phyloP scores from a whole-genome alignment of 805 yeast species.

The Teunomyces cretensis region DNA sequence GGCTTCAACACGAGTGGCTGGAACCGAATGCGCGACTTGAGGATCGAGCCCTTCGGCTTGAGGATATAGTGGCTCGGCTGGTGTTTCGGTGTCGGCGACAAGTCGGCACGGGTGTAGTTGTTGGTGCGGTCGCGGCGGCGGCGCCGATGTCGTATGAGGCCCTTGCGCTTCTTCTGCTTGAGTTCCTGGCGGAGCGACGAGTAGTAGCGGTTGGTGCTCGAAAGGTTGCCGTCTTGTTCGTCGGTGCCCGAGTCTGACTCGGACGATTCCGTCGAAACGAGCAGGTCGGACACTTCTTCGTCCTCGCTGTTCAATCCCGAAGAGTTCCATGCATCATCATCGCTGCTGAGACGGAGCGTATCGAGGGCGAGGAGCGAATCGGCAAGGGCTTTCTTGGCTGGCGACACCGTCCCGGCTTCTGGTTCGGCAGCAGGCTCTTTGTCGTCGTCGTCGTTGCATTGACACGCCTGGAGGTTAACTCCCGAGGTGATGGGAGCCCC shows the following conservation, averaged over 20 bases:
- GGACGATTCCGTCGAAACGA: constrained; percentile 4
- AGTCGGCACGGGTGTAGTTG: constrained; percentile 3
- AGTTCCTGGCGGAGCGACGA: constrained; percentile 13
- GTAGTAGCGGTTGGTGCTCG: constrained; percentile 22
- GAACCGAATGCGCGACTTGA: constrained; percentile 19
- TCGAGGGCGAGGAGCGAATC: constrained; percentile 12
- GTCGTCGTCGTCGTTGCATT: constrained; percentile 3
- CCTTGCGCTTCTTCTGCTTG: constrained; percentile 14
- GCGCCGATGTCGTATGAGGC: background rate
- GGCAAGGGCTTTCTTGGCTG: constrained; percentile 9
- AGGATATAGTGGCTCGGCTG: constrained; percentile 42
- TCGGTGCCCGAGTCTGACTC: constrained; percentile 6
- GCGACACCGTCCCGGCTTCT: constrained; percentile 4
- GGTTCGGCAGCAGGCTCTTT: background rate
- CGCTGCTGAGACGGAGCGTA: constrained; percentile 11
- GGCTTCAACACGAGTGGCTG: background rate
- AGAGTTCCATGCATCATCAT: constrained; percentile 23
- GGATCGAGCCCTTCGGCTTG: constrained; percentile 42
- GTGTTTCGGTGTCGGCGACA: constrained; percentile 40
- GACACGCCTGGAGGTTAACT: background rate
- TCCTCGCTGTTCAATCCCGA: constrained; percentile 24
- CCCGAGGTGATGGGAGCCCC: constrained; percentile 34
- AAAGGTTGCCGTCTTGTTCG: constrained; percentile 4
- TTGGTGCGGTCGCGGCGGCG: background rate
- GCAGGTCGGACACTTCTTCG: constrained; percentile 1